Evolutionary conservation across 2,329 filamentous ascomycete species (phyloP).

Genomic region (Chlorencoelia australis): DNA sequence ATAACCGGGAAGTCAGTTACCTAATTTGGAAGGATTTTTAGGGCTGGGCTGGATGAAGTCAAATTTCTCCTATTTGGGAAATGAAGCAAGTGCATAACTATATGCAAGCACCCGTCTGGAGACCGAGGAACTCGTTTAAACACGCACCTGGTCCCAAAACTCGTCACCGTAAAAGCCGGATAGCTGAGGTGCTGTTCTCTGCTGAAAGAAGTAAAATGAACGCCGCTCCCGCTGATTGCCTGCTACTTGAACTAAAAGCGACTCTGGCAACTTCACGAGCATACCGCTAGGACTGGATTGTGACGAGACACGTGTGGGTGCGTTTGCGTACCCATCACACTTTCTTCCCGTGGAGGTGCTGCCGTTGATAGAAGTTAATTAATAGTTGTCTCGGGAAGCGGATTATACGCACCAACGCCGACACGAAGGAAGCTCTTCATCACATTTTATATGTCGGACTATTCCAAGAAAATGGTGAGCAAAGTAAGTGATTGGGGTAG

Average conservation of each 20-base stretch:
- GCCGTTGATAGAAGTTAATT: no score
- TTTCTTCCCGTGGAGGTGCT: neutral
- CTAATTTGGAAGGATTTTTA: no score
- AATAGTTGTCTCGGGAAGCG: no score
- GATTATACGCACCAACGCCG: no score
- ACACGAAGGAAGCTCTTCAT: conserved; percentile 1
- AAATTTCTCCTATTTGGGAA: no score
- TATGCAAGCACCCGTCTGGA: no score
- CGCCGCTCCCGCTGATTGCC: neutral
- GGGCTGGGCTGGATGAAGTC: no score
- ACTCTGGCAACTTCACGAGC: neutral
- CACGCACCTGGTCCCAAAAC: no score
- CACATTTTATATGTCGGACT: conserved; percentile 4
- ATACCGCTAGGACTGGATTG: neutral
- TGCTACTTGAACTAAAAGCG: neutral
- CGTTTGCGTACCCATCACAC: conserved; percentile 1
- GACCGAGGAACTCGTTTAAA: no score
- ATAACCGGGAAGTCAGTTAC: no score
- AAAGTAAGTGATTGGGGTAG: neutral
- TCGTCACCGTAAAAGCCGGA: neutral
- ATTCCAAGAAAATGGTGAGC: neutral
- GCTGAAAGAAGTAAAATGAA: conserved; percentile 3
- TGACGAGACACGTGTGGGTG: neutral
- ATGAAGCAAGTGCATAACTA: no score
- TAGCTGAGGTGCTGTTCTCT: conserved; percentile 1